Percentiles rank a stretch among this genome's conserved stretches.
Evolutionary conservation across 176 grass and related monocot species (phyloP).

Genomic region (Saccharum spontaneum): DNA sequence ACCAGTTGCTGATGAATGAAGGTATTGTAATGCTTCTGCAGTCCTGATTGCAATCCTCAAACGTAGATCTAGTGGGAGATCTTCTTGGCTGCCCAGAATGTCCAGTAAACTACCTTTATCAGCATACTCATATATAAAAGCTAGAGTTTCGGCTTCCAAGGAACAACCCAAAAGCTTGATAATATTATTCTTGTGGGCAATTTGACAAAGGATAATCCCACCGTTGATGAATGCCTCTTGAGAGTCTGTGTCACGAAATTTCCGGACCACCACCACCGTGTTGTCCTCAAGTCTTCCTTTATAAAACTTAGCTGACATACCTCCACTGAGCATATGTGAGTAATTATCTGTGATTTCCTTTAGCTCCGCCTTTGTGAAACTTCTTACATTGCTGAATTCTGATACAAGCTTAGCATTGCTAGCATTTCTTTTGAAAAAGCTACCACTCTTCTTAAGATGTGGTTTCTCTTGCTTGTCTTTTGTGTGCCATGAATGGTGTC

Average conservation of each 20-base stretch:
- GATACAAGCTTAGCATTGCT: not conserved
- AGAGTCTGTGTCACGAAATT: not conserved
- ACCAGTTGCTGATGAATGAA: not conserved
- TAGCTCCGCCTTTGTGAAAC: not conserved
- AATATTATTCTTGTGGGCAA: not conserved
- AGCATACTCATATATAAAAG: not conserved
- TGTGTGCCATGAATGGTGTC: not conserved
- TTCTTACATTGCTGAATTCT: not conserved
- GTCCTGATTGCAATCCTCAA: not conserved
- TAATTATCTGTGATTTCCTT: not conserved
- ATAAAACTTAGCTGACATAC: not conserved
- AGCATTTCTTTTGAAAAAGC: not conserved
- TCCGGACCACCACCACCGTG: not conserved
- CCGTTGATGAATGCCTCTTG: not conserved
- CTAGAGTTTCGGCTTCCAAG: not conserved
- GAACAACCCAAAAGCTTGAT: not conserved
- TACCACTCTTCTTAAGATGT: not conserved
- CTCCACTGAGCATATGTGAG: not conserved
- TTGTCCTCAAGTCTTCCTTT: conserved; percentile 20
- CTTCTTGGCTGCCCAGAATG: not conserved
- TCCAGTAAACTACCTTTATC: not conserved
- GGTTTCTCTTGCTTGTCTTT: not conserved
- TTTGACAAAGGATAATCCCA: not conserved
- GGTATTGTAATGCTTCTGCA: conserved; percentile 14
- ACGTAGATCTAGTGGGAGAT: not conserved